Conservation (phyloP, 2,329 filamentous ascomycete species). For the Periconia sp. region DNA sequence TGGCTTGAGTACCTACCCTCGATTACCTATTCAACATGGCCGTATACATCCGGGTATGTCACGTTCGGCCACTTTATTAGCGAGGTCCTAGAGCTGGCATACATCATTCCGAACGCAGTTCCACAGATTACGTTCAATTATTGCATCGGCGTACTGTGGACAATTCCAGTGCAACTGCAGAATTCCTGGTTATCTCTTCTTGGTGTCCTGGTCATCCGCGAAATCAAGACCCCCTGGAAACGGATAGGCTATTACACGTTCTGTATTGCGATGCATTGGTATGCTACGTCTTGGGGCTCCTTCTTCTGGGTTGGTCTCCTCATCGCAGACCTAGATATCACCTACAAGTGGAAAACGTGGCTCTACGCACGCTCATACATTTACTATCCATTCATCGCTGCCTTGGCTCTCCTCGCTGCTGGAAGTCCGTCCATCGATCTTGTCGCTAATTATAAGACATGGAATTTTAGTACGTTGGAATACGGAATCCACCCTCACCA, state of each 20-base stretch:
- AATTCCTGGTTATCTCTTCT: constrained; percentile 49
- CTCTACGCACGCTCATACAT: constrained; percentile 37
- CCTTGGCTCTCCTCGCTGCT: constrained; percentile 24
- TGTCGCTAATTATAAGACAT: constrained; percentile 34
- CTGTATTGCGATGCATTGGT: constrained; percentile 50
- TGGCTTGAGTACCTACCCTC: constrained; percentile 51
- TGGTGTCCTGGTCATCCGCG: constrained; percentile 47
- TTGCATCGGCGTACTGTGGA: constrained; percentile 55
- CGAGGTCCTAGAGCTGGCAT: constrained; percentile 49
- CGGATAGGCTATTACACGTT: constrained; percentile 49
- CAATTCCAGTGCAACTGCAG: constrained; percentile 53
- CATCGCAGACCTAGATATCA: constrained; percentile 51
- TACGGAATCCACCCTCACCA: constrained; percentile 49
- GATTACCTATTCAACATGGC: constrained; percentile 53
- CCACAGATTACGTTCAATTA: constrained; percentile 53
- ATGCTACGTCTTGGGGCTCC: constrained; percentile 49
- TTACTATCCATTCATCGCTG: constrained; percentile 42
- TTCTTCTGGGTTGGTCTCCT: constrained; percentile 51
- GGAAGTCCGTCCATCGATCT: constrained; percentile 38
- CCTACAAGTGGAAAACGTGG: constrained; percentile 47
- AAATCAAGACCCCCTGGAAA: constrained; percentile 52
- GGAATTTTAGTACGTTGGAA: constrained; percentile 44
- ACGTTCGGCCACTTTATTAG: constrained; percentile 49
- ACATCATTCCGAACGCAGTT: constrained; percentile 52
- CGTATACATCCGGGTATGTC: constrained; percentile 42